Conservation (phyloP, 768 basidiomycete genomes). For the Daedaleopsis nitida region DNA sequence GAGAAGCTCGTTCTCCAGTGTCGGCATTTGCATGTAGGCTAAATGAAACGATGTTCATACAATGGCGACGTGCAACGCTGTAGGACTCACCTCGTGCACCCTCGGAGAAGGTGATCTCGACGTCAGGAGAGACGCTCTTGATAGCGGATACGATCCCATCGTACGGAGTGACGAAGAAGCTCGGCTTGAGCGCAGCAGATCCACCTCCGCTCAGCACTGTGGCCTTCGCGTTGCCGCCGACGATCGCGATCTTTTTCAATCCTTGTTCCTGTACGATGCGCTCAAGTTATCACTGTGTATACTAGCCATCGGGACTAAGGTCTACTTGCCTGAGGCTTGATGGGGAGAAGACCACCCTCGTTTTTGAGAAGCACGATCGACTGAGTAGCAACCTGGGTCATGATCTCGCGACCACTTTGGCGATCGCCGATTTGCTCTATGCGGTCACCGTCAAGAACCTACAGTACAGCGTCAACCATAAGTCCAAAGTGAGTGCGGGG, state of each 20-base stretch:
- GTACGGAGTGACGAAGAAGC: slow-evolving; percentile 77
- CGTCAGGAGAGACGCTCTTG: slow-evolving; percentile 37
- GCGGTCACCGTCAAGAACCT: slow-evolving; percentile 75
- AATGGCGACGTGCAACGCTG: neutral
- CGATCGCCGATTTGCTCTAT: slow-evolving; percentile 63
- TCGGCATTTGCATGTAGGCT: slow-evolving; percentile 69
- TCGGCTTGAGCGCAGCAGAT: slow-evolving; percentile 70
- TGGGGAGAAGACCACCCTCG: slow-evolving; percentile 53
- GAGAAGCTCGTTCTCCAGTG: slow-evolving; percentile 66
- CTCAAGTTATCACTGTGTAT: neutral
- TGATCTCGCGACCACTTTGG: slow-evolving; percentile 59
- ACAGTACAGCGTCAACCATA: neutral
- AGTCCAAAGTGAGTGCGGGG: neutral
- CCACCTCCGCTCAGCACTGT: slow-evolving; percentile 68
- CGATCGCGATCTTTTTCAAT: slow-evolving; percentile 71
- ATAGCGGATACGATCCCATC: slow-evolving; percentile 71
- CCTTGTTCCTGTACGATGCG: slow-evolving; percentile 25
- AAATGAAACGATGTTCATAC: neutral
- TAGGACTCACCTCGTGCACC: slow-evolving; percentile 60
- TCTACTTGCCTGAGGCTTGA: slow-evolving; percentile 38
- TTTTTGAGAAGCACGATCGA: slow-evolving; percentile 81
- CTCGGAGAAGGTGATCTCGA: slow-evolving; percentile 66
- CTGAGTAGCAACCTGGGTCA: slow-evolving; percentile 68
- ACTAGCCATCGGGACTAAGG: neutral
- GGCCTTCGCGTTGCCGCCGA: slow-evolving; percentile 74